These are phyloP conservation scores for Rubia yunnanensis DNA, from an alignment of 257 asterid species.

Conservation along the genomic window DNA sequence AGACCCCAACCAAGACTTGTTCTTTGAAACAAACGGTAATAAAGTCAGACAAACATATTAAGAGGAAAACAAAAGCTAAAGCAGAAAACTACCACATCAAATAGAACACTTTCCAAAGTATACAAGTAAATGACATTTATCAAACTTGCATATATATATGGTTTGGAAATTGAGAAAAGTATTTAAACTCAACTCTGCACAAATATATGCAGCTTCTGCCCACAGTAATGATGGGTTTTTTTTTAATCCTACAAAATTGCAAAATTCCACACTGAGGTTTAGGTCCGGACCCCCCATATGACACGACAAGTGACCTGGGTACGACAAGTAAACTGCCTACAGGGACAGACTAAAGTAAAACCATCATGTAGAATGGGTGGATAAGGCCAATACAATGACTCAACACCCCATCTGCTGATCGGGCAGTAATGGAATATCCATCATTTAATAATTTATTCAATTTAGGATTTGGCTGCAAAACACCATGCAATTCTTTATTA, in stretches of 20 bases:
- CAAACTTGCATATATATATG: not conserved
- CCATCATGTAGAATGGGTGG: not conserved
- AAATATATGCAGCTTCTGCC: not conserved
- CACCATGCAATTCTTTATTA: not conserved
- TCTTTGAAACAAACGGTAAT: constrained; percentile 35
- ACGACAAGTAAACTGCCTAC: not conserved
- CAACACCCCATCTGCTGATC: not conserved
- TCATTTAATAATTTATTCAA: not conserved
- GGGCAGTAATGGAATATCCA: not conserved
- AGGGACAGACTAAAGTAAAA: not conserved
- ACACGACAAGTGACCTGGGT: not conserved
- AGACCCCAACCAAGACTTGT: constrained; percentile 94
- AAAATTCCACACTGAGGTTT: not conserved
- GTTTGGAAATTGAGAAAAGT: not conserved
- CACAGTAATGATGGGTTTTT: not conserved
- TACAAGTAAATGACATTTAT: not conserved
- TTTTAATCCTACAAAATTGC: not conserved
- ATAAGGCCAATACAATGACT: not conserved
- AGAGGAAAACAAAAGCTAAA: not conserved
- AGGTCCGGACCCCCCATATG: not conserved
- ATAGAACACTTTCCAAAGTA: not conserved
- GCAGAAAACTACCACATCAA: not conserved
- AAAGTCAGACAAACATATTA: constrained; percentile 9
- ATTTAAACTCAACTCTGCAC: not conserved
- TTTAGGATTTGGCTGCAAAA: not conserved